Evolutionary conservation across 1,284 basidiomycete genomes (phyloP).

Genomic region (Neolentinus lepideus): DNA sequence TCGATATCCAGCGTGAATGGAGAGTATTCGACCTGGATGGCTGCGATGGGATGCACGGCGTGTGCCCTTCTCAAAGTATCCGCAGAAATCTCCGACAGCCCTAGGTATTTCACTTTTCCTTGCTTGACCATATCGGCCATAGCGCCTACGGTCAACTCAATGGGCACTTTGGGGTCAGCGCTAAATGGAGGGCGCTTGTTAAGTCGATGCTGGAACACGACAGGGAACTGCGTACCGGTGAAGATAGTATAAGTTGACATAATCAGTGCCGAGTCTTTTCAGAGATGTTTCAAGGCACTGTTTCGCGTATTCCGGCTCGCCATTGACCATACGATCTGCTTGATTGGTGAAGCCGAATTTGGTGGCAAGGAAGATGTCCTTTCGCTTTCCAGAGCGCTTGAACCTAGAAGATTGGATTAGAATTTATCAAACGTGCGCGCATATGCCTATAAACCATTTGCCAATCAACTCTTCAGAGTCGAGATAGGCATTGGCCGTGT

Average conservation of each 20-base stretch:
- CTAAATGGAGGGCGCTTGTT: slow-evolving; percentile 4
- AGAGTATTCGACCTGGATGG: slow-evolving; percentile 37
- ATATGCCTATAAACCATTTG: slow-evolving; percentile 9
- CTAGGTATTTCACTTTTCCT: slow-evolving; percentile 34
- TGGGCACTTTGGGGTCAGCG: slow-evolving; percentile 20
- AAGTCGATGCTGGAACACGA: not conserved
- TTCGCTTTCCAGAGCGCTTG: slow-evolving; percentile 21
- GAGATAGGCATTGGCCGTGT: slow-evolving; percentile 7
- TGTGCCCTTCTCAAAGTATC: slow-evolving; percentile 36
- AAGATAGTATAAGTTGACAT: slow-evolving; percentile 31
- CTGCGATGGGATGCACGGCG: slow-evolving; percentile 29
- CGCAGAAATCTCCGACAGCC: slow-evolving; percentile 35
- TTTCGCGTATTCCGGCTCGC: slow-evolving; percentile 16
- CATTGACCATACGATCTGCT: slow-evolving; percentile 5
- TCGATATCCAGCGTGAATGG: slow-evolving; percentile 33
- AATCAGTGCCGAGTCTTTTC: slow-evolving; percentile 25
- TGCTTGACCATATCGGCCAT: slow-evolving; percentile 26
- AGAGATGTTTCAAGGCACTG: slow-evolving; percentile 26
- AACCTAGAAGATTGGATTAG: slow-evolving; percentile 11
- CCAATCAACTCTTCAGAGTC: slow-evolving; percentile 9
- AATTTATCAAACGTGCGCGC: slow-evolving; percentile 12
- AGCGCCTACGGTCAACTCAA: slow-evolving; percentile 23
- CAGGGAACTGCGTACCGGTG: slow-evolving; percentile 18
- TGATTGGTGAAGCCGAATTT: slow-evolving; percentile 20
- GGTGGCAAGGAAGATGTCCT: slow-evolving; percentile 27